These are phyloP conservation scores for Hypomyces perniciosus DNA, from an alignment of 2,329 filamentous ascomycete species.

Conservation along the genomic window DNA sequence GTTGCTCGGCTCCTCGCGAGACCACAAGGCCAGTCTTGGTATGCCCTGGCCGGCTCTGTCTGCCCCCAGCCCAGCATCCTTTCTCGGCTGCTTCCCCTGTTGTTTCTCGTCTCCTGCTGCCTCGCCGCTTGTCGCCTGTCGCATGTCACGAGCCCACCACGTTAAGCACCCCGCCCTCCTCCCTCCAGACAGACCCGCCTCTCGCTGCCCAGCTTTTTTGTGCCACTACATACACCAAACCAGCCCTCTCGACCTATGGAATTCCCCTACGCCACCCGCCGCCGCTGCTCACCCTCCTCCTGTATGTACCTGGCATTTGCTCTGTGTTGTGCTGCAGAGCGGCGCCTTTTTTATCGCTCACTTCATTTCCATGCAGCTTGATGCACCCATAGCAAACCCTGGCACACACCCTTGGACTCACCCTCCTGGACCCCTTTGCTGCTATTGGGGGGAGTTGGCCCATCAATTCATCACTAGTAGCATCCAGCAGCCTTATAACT, in stretches of 20 bases:
- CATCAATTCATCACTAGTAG: constrained; percentile 3
- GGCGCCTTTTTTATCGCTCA: constrained; percentile 2
- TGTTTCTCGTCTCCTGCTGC: constrained; percentile 4
- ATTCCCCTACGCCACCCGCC: constrained; percentile 10
- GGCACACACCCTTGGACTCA: neutral
- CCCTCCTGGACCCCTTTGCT: neutral
- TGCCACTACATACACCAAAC: constrained; percentile 11
- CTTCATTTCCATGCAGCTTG: neutral
- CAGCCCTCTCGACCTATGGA: constrained; percentile 12
- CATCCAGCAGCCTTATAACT: constrained; percentile 6
- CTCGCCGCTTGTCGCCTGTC: constrained; percentile 13
- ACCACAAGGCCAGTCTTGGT: neutral
- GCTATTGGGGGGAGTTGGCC: constrained; percentile 4
- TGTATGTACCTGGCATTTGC: constrained; percentile 23
- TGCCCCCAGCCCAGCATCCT: neutral
- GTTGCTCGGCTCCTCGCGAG: neutral
- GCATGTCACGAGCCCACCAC: constrained; percentile 15
- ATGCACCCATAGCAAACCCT: neutral
- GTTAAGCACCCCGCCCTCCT: constrained; percentile 15
- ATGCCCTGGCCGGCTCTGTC: neutral
- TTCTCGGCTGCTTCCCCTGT: neutral
- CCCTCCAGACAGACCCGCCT: constrained; percentile 12
- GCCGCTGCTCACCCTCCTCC: constrained; percentile 13
- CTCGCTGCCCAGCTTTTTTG: constrained; percentile 11
- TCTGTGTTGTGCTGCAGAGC: constrained; percentile 9